These are phyloP conservation scores for Clonostachys sp. DNA, from an alignment of 2,329 filamentous ascomycete species.

Conservation along the genomic window DNA sequence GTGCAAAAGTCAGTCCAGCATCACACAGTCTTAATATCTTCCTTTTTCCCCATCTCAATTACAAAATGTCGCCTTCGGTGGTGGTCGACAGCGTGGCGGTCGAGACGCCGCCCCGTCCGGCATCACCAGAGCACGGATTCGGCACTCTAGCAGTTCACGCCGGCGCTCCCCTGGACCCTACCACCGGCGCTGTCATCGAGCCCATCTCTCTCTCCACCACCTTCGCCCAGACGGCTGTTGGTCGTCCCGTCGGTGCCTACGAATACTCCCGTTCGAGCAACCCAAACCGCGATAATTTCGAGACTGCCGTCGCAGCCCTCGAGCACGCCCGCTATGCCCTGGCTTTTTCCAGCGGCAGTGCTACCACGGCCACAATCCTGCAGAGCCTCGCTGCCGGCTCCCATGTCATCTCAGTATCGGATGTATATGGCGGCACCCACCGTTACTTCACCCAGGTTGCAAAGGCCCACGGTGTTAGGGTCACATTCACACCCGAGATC, in stretches of 20 bases:
- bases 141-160: slow-evolving; percentile 94
- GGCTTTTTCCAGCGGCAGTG: slow-evolving; percentile 90
- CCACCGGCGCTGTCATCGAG: slow-evolving; percentile 93
- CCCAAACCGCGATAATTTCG: slow-evolving; percentile 93
- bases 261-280: slow-evolving; percentile 94
- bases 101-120: slow-evolving; percentile 68
- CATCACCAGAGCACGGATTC: slow-evolving; percentile 73
- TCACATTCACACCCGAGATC: slow-evolving; percentile 91
- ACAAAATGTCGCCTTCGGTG: slow-evolving; percentile 19
- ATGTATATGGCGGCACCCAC: slow-evolving; percentile 97
- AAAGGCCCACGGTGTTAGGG: slow-evolving; percentile 85
- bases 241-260: slow-evolving; percentile 80
- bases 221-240: slow-evolving; percentile 86
- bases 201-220: slow-evolving; percentile 95
- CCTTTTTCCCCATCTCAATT: neutral
- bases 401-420: slow-evolving; percentile 93
- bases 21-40: neutral
- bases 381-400: slow-evolving; percentile 88
- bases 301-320: slow-evolving; percentile 83
- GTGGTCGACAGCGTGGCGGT: slow-evolving; percentile 51
- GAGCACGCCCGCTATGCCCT: slow-evolving; percentile 91
- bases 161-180: slow-evolving; percentile 83
- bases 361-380: slow-evolving; percentile 87
- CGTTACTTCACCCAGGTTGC: slow-evolving; percentile 98
- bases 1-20: too few species aligned